These are phyloP conservation scores for Gracilaria gracilis DNA, from an alignment of 23 red algal genomes.

Conservation along the genomic window DNA sequence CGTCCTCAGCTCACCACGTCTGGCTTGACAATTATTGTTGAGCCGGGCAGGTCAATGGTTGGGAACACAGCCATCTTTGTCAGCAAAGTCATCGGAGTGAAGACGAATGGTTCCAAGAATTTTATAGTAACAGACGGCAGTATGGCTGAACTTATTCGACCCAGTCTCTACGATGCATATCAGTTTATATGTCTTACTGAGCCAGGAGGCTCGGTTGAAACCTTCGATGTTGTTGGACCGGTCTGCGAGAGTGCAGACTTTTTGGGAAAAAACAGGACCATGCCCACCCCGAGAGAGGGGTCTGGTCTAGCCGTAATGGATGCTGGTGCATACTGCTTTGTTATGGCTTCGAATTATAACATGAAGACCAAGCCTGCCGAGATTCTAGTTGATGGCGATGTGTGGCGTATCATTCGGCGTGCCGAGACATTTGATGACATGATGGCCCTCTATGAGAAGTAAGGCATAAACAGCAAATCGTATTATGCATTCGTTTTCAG, in stretches of 20 bases:
- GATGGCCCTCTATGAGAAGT: constrained; percentile 70
- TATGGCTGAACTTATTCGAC: constrained; percentile 95
- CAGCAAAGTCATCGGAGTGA: constrained; percentile 90
- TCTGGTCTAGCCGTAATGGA: constrained; percentile 92
- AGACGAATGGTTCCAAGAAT: constrained; percentile 90
- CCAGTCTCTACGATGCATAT: constrained; percentile 90
- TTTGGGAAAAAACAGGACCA: constrained; percentile 84
- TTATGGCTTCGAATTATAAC: constrained; percentile 98
- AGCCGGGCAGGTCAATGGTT: constrained; percentile 92
- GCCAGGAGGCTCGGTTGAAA: constrained; percentile 64
- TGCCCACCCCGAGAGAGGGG: constrained; percentile 80
- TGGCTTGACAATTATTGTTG: constrained; percentile 87
- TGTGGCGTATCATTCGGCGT: constrained; percentile 81
- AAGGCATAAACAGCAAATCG: not conserved
- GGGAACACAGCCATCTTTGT: constrained; percentile 87
- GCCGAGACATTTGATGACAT: constrained; percentile 90
- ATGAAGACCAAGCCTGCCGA: constrained; percentile 92
- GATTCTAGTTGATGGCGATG: constrained; percentile 86
- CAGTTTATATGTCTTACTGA: constrained; percentile 82
- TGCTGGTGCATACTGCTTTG: constrained; percentile 89
- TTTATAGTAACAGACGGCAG: constrained; percentile 94
- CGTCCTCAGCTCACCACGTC: constrained; percentile 72
- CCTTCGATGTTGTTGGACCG: constrained; percentile 92
- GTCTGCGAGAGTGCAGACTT: constrained; percentile 97
- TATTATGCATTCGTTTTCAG: not conserved